Conservation (phyloP, 2,329 filamentous ascomycete genomes). For the Mycosphaerella sp. region DNA sequence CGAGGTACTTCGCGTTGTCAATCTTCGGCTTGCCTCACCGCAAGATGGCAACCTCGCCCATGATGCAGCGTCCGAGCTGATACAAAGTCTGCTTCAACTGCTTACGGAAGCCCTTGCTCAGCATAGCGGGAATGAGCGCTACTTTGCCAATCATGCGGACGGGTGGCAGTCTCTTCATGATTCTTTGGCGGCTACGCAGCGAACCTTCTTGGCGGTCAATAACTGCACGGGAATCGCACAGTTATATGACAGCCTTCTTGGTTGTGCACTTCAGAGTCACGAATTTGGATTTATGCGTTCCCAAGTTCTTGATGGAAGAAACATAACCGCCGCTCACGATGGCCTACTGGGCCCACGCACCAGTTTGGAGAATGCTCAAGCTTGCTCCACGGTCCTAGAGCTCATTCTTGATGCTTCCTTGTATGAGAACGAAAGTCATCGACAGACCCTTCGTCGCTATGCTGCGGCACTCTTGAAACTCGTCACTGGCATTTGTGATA, state of each 20-base stretch:
- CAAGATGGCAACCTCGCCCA: constrained; percentile 6
- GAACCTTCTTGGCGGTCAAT: not conserved
- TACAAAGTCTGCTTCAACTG: constrained; percentile 39
- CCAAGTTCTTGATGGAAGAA: not conserved
- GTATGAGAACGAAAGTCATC: not conserved
- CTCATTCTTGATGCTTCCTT: not conserved
- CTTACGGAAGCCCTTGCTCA: constrained; percentile 68
- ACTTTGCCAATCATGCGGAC: constrained; percentile 71
- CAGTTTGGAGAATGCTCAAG: constrained; percentile 3
- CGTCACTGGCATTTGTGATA: not conserved
- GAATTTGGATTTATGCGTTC: not conserved
- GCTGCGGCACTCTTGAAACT: not conserved
- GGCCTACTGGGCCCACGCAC: not conserved
- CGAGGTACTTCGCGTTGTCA: constrained; percentile 15
- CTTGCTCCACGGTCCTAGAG: constrained; percentile 5
- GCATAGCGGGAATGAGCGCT: constrained; percentile 80
- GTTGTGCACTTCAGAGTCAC: constrained; percentile 11
- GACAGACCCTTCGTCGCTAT: not conserved
- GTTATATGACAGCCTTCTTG: constrained; percentile 15
- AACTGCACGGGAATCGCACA: constrained; percentile 1
- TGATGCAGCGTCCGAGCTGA: constrained; percentile 1
- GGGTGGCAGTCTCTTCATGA: constrained; percentile 74
- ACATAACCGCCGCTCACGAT: not conserved
- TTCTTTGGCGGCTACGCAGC: constrained; percentile 52
- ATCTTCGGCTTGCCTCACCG: constrained; percentile 14